phyloP scores from a whole-genome alignment of 306 rosid species.

The Vigna radiata region DNA sequence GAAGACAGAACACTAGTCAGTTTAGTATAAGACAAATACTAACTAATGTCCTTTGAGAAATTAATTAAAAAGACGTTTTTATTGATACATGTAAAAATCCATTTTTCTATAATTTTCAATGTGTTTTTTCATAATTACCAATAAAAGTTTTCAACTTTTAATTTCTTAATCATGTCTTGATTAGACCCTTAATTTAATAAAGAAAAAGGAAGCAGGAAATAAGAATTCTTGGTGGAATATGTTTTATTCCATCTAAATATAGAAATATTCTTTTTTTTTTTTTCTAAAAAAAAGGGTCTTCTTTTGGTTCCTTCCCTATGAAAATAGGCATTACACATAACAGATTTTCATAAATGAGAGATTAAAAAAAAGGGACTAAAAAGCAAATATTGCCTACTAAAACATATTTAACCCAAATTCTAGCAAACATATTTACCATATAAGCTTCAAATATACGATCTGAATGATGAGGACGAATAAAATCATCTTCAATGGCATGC shows the following conservation, averaged over 20 bases:
- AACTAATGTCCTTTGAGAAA: too few relatives aligned
- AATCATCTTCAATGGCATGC: conserved; percentile 94
- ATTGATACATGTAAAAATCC: too few relatives aligned
- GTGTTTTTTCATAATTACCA: too few relatives aligned
- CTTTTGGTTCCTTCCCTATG: neutral
- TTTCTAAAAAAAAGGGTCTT: neutral
- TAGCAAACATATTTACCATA: conserved; percentile 61
- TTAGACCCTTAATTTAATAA: too few relatives aligned
- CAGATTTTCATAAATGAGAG: neutral
- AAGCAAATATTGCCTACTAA: neutral
- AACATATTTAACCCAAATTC: neutral
- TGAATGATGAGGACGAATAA: conserved; percentile 91
- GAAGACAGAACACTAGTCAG: neutral
- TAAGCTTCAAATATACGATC: conserved; percentile 85
- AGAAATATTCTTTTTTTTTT: neutral
- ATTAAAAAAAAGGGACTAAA: neutral
- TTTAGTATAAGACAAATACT: neutral
- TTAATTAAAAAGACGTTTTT: too few relatives aligned
- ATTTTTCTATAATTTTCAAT: too few relatives aligned
- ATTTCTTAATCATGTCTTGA: too few relatives aligned
- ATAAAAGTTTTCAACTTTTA: too few relatives aligned
- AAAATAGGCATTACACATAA: neutral
- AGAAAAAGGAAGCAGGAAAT: neutral
- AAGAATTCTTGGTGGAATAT: neutral
- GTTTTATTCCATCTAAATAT: neutral